Base-by-base conservation (phyloP, 805 yeast species). In the Candida ovalis region DNA sequence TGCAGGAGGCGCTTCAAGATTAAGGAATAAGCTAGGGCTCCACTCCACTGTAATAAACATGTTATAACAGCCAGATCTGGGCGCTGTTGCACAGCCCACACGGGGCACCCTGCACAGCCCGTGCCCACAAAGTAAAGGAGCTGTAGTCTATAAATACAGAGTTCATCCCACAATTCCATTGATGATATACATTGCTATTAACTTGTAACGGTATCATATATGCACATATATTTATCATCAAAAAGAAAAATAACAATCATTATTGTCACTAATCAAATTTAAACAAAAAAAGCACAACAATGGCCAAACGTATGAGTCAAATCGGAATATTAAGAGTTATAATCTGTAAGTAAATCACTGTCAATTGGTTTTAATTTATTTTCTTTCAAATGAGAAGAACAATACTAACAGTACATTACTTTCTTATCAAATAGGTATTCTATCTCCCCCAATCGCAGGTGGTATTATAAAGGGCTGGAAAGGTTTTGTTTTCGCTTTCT, bases 381-480 rank as follows among this genome's bases (percentile, higher is more conserved):
- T 6, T 15, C 12, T 32, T 13, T 13, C 7, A 9, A 5, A 21
- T 28, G 6, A 12, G 18, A 10, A 15, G 9, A n/a, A 27, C 3
- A 4, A 30, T 41, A 41, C 44, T 30, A 28, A 41, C 37, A 10
- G 23, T 17, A 30, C 35, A 6, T 12, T 7, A 8, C 9, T 3
- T 32, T 10, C 8, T 32, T 22, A 22, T 18, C 3, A 36, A 18
- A 9, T 23, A 41, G 44, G 37, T 21, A 23, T 46, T n/a, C 35
- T 42, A 28, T 43, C 33, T n/a, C 49, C 49, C 18, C 40, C 46
- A 2, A 13, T 39, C 25, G 43, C 41, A 4, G 49, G 36, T 15
- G 42, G 24, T 3, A 3, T 42, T 8, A 24, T 17, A 5, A 19
- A 19, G 13, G 49, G 49, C 4, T 13, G 10, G 10, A 3, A 6